Evolutionary conservation across 352 stramenopile species (phyloP).

Genomic region (Globisporangium perplexum): DNA sequence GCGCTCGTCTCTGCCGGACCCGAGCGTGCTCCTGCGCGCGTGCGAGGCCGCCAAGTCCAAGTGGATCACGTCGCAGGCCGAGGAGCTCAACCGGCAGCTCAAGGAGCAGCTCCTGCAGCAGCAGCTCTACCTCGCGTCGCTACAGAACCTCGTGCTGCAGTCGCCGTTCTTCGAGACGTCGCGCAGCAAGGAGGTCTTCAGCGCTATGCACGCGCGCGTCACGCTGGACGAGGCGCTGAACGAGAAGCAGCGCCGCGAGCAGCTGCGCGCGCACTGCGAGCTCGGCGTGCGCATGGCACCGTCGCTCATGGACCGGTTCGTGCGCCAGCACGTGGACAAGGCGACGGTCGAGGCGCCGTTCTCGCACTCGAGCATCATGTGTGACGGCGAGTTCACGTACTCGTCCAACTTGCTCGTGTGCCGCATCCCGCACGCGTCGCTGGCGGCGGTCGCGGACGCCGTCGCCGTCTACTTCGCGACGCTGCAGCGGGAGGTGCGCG

Average conservation of each 20-base stretch:
- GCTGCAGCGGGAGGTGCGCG: constrained; percentile 26
- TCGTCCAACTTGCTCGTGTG: constrained; percentile 47
- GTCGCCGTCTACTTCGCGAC: constrained; percentile 32
- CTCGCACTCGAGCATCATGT: constrained; percentile 57
- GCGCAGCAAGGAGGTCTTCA: constrained; percentile 49
- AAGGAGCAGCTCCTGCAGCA: constrained; percentile 57
- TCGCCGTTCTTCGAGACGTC: constrained; percentile 37
- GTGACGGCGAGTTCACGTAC: constrained; percentile 36
- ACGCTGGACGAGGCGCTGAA: constrained; percentile 15
- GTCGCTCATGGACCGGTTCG: constrained; percentile 32
- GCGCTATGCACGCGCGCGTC: constrained; percentile 35
- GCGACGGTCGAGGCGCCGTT: constrained; percentile 31
- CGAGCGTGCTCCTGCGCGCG: constrained; percentile 23
- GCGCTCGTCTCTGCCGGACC: constrained; percentile 28
- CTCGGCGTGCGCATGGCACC: constrained; percentile 25
- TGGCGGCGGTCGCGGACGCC: constrained; percentile 25
- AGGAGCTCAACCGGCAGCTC: constrained; percentile 42
- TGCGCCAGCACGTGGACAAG: constrained; percentile 22
- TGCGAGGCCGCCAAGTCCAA: constrained; percentile 48
- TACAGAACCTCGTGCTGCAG: constrained; percentile 47
- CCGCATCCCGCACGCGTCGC: constrained; percentile 31
- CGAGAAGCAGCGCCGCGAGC: constrained; percentile 18
- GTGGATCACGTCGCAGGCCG: constrained; percentile 40
- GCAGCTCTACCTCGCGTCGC: constrained; percentile 54
- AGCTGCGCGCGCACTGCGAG: constrained; percentile 32